Conservation (phyloP, 2,329 filamentous ascomycete genomes). For the Aspergillus tubingensis region DNA sequence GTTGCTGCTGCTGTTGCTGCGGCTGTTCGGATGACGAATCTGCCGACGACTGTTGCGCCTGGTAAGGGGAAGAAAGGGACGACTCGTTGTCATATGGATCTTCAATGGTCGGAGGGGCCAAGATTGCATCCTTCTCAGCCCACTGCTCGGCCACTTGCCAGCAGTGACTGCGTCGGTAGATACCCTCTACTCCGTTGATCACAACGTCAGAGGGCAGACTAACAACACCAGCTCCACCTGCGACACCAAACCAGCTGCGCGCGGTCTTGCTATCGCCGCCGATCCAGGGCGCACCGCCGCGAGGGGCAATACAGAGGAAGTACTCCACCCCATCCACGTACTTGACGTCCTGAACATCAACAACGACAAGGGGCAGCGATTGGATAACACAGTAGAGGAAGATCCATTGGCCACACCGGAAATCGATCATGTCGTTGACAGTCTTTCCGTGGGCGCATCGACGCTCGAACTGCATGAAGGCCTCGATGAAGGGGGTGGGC, state of each 20-base stretch:
- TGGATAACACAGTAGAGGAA: constrained; percentile 55
- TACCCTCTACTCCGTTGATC: constrained; percentile 66
- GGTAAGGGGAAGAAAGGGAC: constrained; percentile 42
- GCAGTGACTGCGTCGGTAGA: constrained; percentile 69
- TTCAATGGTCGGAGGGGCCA: constrained; percentile 36
- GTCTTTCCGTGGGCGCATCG: constrained; percentile 46
- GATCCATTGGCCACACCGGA: constrained; percentile 54
- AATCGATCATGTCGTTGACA: constrained; percentile 48
- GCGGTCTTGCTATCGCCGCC: constrained; percentile 47
- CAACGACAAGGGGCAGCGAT: constrained; percentile 50
- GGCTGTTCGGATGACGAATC: constrained; percentile 37
- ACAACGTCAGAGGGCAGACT: constrained; percentile 65
- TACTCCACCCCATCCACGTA: constrained; percentile 52
- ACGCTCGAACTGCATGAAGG: constrained; percentile 52
- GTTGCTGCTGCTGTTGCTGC: constrained; percentile 23
- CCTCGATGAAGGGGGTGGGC: constrained; percentile 50
- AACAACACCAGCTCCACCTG: constrained; percentile 65
- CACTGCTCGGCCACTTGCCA: constrained; percentile 67
- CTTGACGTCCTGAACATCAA: constrained; percentile 51
- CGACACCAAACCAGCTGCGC: constrained; percentile 54
- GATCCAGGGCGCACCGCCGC: constrained; percentile 52
- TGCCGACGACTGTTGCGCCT: constrained; percentile 39
- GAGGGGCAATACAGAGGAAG: constrained; percentile 52
- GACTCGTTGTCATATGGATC: constrained; percentile 42
- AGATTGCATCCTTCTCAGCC: constrained; percentile 48